phyloP scores from a whole-genome alignment of 1,139 yeast species.

The Scheffersomyces insectosa region DNA sequence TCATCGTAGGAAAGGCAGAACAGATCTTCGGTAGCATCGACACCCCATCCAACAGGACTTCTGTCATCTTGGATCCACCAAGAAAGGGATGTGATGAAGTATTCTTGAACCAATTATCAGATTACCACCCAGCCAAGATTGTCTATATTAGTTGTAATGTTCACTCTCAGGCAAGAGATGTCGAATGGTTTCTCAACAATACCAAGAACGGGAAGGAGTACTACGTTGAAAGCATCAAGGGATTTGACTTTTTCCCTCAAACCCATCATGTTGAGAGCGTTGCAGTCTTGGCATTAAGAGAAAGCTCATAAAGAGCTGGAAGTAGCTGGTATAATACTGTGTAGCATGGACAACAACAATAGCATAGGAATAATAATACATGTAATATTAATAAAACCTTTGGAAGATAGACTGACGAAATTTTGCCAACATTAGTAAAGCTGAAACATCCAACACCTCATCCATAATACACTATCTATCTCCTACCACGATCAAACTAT shows the following conservation, averaged over 20 bases:
- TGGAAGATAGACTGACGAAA: too few species aligned
- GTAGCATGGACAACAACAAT: not conserved
- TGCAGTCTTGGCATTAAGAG: constrained; percentile 60
- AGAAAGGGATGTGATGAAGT: constrained; percentile 94
- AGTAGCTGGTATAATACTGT: not conserved
- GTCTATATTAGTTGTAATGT: constrained; percentile 96
- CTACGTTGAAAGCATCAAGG: constrained; percentile 77
- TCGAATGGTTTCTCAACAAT: constrained; percentile 75
- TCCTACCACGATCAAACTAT: too few species aligned
- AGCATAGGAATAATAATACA: too few species aligned
- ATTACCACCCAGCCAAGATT: constrained; percentile 78
- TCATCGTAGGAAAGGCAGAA: constrained; percentile 92
- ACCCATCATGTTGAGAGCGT: constrained; percentile 97
- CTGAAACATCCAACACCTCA: too few species aligned
- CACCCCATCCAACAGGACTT: constrained; percentile 68
- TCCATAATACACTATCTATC: too few species aligned
- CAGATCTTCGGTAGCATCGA: constrained; percentile 78
- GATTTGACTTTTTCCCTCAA: constrained; percentile 97
- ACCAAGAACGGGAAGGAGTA: constrained; percentile 66
- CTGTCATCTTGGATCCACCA: constrained; percentile 94
- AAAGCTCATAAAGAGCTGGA: not conserved
- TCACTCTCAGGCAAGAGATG: constrained; percentile 94
- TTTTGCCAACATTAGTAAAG: too few species aligned
- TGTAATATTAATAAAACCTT: too few species aligned
- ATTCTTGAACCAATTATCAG: constrained; percentile 81